Evolutionary conservation across 2,329 filamentous ascomycete species (phyloP), one percentile per base, ranked within the genome.

Genomic region (Talaromyces sp.): DNA sequence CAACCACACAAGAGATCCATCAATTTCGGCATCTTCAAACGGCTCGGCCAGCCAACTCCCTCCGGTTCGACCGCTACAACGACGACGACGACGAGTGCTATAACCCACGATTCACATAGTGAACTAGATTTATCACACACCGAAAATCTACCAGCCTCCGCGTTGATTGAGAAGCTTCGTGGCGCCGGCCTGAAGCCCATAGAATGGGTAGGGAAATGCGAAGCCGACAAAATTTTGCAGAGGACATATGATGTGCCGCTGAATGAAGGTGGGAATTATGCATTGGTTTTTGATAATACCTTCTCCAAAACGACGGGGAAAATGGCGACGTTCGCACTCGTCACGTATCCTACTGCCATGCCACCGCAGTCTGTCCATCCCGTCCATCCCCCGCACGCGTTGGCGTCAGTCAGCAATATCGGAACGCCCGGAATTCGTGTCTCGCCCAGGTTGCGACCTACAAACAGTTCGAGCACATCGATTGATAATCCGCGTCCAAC

Each of bases 1-100:
- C 92, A 97, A 71, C 94, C 94, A 43, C 91, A 97, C 74, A 97
- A 96, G 79, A 97, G 97, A 77, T 97, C 93, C 60, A 88, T 99
- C 75, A 97, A 97, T 77, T 96, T 99, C 73, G 94, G 92, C 70
- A 89, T 99, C 69, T 95, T 99, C 76, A 97, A 97, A 73, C 94
- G 97, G 73, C 93, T 94, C 2, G 91, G 92, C 64, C 87, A 83
- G 63, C 73, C 80, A 60, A 80, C 80, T 63, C 80, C 83, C 62
- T 75, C 77, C 37, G 74, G 71, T 60, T 79, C 70, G 60, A 70
- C 71, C 53, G 63, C 48, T 21, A 25, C 48, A n/a, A 25, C 48
- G 13, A 39, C 48, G 13, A 25, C 48, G 33, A 39, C 36, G 13
- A 25, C 48, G 33, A 39, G 4, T 39, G 10, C 36, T 39, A 39